A percentile compares a stretch with the other conserved stretches of the same genome.
These are phyloP conservation scores for Cladosporium sp. DNA, from an alignment of 2,329 filamentous ascomycete species.

Conservation along the genomic window DNA sequence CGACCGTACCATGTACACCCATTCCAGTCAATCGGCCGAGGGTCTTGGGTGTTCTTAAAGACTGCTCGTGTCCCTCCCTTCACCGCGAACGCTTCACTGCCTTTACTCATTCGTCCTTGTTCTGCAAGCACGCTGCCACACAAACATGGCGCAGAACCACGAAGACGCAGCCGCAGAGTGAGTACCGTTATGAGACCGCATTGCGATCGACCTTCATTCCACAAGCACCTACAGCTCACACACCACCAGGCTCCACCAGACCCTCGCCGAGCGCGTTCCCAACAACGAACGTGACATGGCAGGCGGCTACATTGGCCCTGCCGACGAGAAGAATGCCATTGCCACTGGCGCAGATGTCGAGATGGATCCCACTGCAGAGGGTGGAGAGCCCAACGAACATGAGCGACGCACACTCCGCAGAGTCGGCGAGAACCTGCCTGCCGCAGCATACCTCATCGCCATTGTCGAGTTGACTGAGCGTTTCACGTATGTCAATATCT, in stretches of 20 bases:
- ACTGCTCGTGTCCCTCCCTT: neutral
- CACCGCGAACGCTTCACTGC: neutral
- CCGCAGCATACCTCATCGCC: constrained; percentile 46
- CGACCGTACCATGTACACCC: constrained; percentile 10
- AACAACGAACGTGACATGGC: constrained; percentile 7
- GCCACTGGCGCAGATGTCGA: constrained; percentile 21
- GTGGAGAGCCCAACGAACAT: constrained; percentile 39
- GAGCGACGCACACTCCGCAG: constrained; percentile 41
- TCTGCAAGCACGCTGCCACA: neutral
- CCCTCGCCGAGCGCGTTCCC: constrained; percentile 19
- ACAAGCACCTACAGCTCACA: neutral
- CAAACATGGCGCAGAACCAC: constrained; percentile 24
- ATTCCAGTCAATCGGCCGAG: neutral
- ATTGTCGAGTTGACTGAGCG: constrained; percentile 48
- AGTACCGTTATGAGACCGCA: neutral
- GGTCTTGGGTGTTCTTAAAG: neutral
- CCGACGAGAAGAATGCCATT: constrained; percentile 13
- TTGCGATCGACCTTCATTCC: neutral
- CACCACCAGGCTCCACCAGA: constrained; percentile 19
- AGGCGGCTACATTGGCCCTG: constrained; percentile 17
- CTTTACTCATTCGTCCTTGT: neutral
- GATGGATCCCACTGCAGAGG: constrained; percentile 23
- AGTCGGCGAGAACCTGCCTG: constrained; percentile 45
- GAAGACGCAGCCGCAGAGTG: constrained; percentile 26
- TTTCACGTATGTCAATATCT: constrained; percentile 39